Percentiles rank a stretch among this genome's conserved stretches.
Conservation (phyloP, 345 rosid species). For the Populus nigra region DNA sequence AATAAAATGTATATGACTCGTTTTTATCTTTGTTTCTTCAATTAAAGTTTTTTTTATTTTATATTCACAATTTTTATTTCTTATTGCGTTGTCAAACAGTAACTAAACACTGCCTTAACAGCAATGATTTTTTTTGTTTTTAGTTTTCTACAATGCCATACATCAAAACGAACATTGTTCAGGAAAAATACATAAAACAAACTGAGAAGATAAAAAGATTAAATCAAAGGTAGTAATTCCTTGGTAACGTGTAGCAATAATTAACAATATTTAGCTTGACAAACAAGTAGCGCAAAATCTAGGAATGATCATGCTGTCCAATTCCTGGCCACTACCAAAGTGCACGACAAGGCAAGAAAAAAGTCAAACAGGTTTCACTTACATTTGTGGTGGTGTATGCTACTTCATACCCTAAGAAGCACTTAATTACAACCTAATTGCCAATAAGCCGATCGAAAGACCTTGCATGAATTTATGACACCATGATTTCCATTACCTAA, state of each 20-base stretch:
- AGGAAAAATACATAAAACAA: background rate
- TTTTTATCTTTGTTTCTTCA: too few relatives aligned
- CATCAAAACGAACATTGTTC: background rate
- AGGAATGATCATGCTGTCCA: slow-evolving; percentile 18
- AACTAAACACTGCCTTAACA: too few relatives aligned
- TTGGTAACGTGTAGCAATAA: slow-evolving; percentile 13
- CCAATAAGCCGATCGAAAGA: background rate
- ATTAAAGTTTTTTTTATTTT: too few relatives aligned
- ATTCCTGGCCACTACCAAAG: slow-evolving; percentile 21
- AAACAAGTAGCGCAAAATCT: slow-evolving; percentile 10
- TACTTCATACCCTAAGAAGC: background rate
- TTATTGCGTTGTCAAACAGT: too few relatives aligned
- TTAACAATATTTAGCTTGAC: slow-evolving; percentile 7
- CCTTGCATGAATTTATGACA: background rate
- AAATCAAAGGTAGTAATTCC: background rate
- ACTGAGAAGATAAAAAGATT: background rate
- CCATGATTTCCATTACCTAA: slow-evolving; percentile 1
- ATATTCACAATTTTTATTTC: too few relatives aligned
- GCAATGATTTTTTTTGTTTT: too few relatives aligned
- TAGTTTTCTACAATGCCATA: background rate
- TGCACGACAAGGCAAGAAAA: slow-evolving; percentile 14
- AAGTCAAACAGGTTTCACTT: slow-evolving; percentile 8
- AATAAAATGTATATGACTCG: too few relatives aligned
- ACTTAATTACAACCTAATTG: background rate
- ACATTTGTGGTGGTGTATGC: background rate